Evolutionary conservation across 179 eudicot genomes (phyloP).

Genomic region (Heliamphora pulchella): DNA sequence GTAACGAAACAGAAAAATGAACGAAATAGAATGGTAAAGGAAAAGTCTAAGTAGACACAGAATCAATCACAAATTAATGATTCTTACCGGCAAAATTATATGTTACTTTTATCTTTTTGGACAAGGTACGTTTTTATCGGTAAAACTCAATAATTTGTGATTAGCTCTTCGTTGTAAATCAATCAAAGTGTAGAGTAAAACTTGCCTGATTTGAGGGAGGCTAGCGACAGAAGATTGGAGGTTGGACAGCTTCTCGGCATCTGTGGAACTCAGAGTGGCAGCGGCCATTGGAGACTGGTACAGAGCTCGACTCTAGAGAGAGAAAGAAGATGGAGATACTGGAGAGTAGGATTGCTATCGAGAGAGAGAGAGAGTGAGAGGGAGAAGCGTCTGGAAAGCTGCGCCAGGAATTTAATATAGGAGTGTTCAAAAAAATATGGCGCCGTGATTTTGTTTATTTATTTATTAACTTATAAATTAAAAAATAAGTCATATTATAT

Average conservation of each 20-base stretch:
- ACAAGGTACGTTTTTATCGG: too few species aligned
- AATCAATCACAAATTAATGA: too few species aligned
- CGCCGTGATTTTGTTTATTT: too few species aligned
- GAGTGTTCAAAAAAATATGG: too few species aligned
- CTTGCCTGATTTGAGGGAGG: constrained; percentile 71
- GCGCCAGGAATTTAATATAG: too few species aligned
- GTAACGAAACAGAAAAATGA: neutral
- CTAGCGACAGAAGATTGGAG: constrained; percentile 57
- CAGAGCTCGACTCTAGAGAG: constrained; percentile 19
- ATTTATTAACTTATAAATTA: too few species aligned
- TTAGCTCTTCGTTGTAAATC: too few species aligned
- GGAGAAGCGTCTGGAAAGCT: neutral
- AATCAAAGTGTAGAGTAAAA: neutral
- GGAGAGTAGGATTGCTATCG: neutral
- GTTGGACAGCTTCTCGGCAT: constrained; percentile 59
- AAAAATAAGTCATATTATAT: too few species aligned
- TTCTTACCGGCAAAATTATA: too few species aligned
- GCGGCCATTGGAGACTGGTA: constrained; percentile 41
- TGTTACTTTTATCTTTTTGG: too few species aligned
- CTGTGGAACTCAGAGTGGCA: constrained; percentile 42
- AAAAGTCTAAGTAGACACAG: too few species aligned
- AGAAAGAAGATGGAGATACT: constrained; percentile 11
- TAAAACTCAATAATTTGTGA: too few species aligned
- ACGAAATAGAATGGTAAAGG: neutral
- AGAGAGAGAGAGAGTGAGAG: constrained; percentile 6